Conservation (phyloP, 129 eudicot genomes). For the Lonicera japonica region DNA sequence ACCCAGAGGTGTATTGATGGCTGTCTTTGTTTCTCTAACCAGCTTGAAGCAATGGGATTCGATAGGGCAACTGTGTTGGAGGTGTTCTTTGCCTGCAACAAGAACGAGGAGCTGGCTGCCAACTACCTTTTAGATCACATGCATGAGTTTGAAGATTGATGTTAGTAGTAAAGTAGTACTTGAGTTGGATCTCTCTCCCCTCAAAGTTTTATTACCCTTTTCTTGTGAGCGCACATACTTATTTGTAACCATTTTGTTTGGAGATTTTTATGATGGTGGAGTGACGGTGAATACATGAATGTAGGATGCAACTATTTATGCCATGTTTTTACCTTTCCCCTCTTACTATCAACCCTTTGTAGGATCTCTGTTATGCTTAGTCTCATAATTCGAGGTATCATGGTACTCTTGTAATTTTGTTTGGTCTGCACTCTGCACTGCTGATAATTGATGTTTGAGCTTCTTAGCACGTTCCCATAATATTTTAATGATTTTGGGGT, state of each 20-base stretch:
- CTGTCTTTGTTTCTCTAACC: neutral
- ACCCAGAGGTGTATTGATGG: no score
- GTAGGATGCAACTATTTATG: no score
- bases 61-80: constrained; percentile 58
- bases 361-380: no score
- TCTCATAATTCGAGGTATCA: no score
- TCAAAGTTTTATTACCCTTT: constrained; percentile 6
- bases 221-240: constrained; percentile 32
- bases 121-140: constrained; percentile 75
- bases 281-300: neutral
- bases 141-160: constrained; percentile 60
- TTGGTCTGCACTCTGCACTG: no score
- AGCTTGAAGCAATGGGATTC: constrained; percentile 88
- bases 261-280: constrained; percentile 8
- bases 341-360: neutral
- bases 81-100: constrained; percentile 82
- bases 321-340: neutral
- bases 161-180: constrained; percentile 7
- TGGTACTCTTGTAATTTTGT: no score
- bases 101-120: constrained; percentile 78
- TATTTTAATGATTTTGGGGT: no score
- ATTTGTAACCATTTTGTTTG: constrained; percentile 6
- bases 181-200: neutral
- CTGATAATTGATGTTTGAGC: no score
- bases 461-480: no score